Evolutionary conservation across 2,329 filamentous ascomycete genomes (phyloP).

Genomic region (Keithomyces neogunnii): DNA sequence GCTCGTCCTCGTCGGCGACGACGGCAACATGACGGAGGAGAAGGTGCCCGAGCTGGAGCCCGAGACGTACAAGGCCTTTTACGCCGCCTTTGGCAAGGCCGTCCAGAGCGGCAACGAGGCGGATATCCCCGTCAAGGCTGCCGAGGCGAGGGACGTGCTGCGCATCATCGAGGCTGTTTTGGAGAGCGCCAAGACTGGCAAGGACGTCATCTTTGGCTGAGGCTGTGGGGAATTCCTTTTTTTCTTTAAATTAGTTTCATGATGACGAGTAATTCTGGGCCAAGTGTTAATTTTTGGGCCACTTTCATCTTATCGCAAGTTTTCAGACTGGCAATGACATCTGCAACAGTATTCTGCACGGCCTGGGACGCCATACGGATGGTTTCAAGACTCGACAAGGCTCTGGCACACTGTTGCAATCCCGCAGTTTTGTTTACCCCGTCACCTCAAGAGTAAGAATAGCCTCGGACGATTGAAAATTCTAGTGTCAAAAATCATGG

Average conservation of each 20-base stretch:
- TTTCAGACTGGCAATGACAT: too few species aligned
- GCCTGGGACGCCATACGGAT: too few species aligned
- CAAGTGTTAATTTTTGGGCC: too few species aligned
- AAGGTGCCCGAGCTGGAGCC: slow-evolving; percentile 52
- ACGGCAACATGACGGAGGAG: slow-evolving; percentile 41
- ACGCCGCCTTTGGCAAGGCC: slow-evolving; percentile 43
- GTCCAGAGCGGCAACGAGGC: slow-evolving; percentile 38
- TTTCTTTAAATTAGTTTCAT: neutral
- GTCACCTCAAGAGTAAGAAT: too few species aligned
- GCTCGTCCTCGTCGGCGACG: slow-evolving; percentile 45
- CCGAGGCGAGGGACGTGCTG: slow-evolving; percentile 45
- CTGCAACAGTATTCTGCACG: too few species aligned
- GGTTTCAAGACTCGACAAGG: too few species aligned
- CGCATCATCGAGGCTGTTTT: slow-evolving; percentile 42
- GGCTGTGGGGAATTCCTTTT: too few species aligned
- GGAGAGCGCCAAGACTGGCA: slow-evolving; percentile 40
- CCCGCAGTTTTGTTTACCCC: too few species aligned
- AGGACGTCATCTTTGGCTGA: slow-evolving; percentile 29
- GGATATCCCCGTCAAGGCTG: slow-evolving; percentile 42
- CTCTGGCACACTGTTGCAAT: too few species aligned
- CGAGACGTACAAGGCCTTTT: slow-evolving; percentile 61
- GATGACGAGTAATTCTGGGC: neutral
- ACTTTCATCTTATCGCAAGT: too few species aligned
- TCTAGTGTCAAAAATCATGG: neutral
- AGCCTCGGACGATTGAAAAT: too few species aligned